Evolutionary conservation across 2,329 filamentous ascomycete species (phyloP), one percentile per base, ranked within the genome.

Genomic region (Xylaria sp.): DNA sequence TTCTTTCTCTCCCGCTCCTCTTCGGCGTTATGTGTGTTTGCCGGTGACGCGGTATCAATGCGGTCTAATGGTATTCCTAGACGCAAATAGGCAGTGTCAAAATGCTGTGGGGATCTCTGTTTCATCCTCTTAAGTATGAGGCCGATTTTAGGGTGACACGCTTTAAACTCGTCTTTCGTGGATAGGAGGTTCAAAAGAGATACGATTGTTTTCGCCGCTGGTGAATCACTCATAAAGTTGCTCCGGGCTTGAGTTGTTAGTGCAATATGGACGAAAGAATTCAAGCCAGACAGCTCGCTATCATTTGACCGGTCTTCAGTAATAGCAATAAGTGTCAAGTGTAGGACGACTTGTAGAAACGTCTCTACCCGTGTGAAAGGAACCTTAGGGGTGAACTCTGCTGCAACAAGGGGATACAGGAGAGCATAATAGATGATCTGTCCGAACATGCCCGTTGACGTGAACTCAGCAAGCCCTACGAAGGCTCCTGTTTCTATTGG

Each of bases 401-500:
- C 81, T 21, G 88, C 88, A 29, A 89, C 86, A 4, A 96, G 79
- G 1, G 91, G 87, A 74, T 96, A 98, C 17, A 93, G 81, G 13
- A 99, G 82, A 21, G 91, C 90, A 74, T 96, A 95, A 77, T 93
- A 96, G 51, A 98, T 86, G 63, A 97, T 86, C 73, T 97, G 93
- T 9, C 90, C 89, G 74, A 99, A 99, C 66, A 97, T 84, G 60
- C 90, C 87, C 3, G 92, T 94, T 68, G 85, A 83, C 1, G 93
- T 97, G 71, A 98, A 96, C 2, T 81, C 81, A n/a, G 90, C 83
- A 29, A 99, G 82, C 54, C 87, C 81, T 51, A 86, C 81, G 75
- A 97, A 99, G 1, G 90, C 83, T 1, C 95, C 94, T 0, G 87
- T 88, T 1, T 85, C 79, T 55, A 98, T 92, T 10, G 87, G 85